Evolutionary conservation across 2,329 filamentous ascomycete genomes (phyloP).

Genomic region (Parascedosporium putredinis): DNA sequence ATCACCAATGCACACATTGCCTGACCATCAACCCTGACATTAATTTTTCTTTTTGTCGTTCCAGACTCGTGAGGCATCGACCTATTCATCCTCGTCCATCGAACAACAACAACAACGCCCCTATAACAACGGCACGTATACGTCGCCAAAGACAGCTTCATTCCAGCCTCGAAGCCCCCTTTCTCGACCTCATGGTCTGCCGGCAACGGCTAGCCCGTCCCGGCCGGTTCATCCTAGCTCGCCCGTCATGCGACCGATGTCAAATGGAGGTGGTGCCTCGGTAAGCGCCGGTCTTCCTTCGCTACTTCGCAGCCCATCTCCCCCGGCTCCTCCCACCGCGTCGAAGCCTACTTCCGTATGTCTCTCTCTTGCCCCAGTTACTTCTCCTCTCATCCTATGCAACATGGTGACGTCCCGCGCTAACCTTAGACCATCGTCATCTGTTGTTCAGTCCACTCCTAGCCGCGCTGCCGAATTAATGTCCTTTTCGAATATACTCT

Average conservation of each 20-base stretch:
- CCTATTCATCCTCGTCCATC: constrained; percentile 12
- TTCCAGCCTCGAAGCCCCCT: constrained; percentile 40
- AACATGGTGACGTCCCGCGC: not conserved
- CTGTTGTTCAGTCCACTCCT: constrained; percentile 49
- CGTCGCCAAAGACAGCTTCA: constrained; percentile 34
- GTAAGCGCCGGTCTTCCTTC: constrained; percentile 10
- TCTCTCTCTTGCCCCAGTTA: not conserved
- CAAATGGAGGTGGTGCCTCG: constrained; percentile 9
- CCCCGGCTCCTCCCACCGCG: constrained; percentile 7
- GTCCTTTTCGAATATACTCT: constrained; percentile 93
- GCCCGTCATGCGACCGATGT: constrained; percentile 22
- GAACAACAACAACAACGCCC: constrained; percentile 18
- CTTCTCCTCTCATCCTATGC: not conserved
- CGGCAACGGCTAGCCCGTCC: constrained; percentile 25
- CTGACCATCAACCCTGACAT: constrained; percentile 7
- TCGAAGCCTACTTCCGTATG: constrained; percentile 8
- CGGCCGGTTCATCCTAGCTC: constrained; percentile 32
- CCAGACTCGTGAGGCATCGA: constrained; percentile 9
- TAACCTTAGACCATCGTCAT: constrained; percentile 6
- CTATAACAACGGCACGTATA: constrained; percentile 40
- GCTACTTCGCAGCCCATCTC: constrained; percentile 10
- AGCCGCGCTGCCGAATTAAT: constrained; percentile 75
- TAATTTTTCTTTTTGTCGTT: constrained; percentile 1
- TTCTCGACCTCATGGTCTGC: constrained; percentile 34
- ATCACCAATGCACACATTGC: not conserved